Evolutionary conservation across 805 yeast genomes (phyloP), one percentile per base, ranked within the genome.

Genomic region (Suhomyces prunicola): DNA sequence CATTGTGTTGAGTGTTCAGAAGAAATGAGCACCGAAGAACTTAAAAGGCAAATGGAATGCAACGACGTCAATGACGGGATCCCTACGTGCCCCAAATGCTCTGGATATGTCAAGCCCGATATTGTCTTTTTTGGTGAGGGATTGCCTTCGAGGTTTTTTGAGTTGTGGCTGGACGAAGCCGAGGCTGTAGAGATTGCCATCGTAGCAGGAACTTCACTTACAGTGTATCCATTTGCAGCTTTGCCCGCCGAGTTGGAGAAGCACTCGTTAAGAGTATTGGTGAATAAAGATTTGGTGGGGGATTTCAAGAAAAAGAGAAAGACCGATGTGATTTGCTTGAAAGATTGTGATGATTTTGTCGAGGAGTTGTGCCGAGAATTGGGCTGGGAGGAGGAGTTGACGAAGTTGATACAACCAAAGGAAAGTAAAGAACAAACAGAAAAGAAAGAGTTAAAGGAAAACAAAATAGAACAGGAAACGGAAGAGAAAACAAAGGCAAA

Each of bases 81-180:
- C 19, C 86, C 86, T 0, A 67, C 64, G 8, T 93, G 97, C 70
- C 57, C 63, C 13, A 62, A 73, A 15, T 93, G 98, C 62, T 65
- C 72, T 4, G 96, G 97, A 0, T 78, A 83, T 29, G 89, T 94
- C 26, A 93, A 93, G 64, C 99, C 98, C 0, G 93, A 89, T 62
- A 94, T 93, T 59, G 97, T 91, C 1, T 93, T 93, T 63, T 94
- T 91, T 71, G 98, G 98, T 3, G 99, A 93, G 67, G 80, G 85
- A 2, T 74, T 93, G 26, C 98, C 98, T 0, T 61, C 60, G 1
- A 71, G 74, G 51, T 89, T 91, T 62, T 92, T 88, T 67, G 81
- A 82, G 2, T 60, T 68, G 10, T 85, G 94, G 88, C 93, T 87
- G 3, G 72, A 74, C 19, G 82, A 81, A 54, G 64, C 63, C 10